Base-by-base conservation (phyloP, 2,329 filamentous ascomycete genomes). In the Aspergillus tamarii region DNA sequence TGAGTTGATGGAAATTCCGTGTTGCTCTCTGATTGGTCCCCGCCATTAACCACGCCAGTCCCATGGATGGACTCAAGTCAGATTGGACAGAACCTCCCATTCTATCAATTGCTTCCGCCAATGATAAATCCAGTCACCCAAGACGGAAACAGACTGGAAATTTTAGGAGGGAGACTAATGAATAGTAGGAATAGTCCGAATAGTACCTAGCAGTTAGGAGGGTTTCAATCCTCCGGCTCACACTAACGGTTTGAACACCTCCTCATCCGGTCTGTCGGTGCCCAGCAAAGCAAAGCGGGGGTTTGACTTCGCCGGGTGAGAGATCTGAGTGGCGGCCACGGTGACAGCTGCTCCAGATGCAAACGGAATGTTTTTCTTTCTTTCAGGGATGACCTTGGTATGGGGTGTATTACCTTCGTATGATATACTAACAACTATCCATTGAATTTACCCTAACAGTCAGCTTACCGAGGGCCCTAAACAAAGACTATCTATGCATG, bases 191-290 rank as follows among this genome's bases (percentile, higher is more conserved):
- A 36, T 5, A 16, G 34, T 16, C 5, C 41, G n/a, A 21, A 26
- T 26, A 26, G 23, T 26, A 26, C 23, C 23, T 26, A 26, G 23
- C 4, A 26, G 23, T n/a, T 4, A 39, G 36, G 14, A 14, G 39
- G 21, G 59, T 28, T 26, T 6, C 10, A 48, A 48, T 48, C 45
- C 45, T 48, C 23, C 23, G 45, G 45, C 21, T 48, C 56, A 43
- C 28, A 58, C 53, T 26, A 64, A 64, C 58, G 60, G 63, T 56
- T 56, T 56, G 53, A 63, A 9, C 14, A 50, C 19, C 41, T 36
- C 30, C 19, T 32, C 32, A 58, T 64, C 67, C 67, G 63, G 53
- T 56, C 65, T 67, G 67, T 69, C 67, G 67, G 67, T 64, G 57
- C 45, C 50, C 50, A 53, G 50, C 50, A 34, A 34, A 54, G 52